Evolutionary conservation across 768 basidiomycete genomes (phyloP).

Genomic region (Boletus pseudopeckii): DNA sequence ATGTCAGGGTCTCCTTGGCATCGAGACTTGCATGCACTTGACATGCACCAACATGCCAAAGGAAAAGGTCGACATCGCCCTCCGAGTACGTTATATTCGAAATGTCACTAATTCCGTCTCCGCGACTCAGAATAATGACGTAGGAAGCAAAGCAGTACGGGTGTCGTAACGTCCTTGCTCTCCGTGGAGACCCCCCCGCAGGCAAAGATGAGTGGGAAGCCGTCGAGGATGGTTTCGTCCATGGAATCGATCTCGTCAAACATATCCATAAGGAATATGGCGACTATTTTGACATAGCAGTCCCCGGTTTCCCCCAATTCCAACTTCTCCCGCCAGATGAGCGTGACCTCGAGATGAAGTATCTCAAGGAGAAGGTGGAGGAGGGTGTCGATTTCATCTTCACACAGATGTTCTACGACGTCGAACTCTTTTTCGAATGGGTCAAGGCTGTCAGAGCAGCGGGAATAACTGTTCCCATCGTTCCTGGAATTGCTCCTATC

Average conservation of each 20-base stretch:
- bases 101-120: neutral
- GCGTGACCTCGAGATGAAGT: constrained; percentile 73
- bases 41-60: constrained; percentile 99
- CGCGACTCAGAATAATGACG: constrained; percentile 1
- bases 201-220: constrained; percentile 92
- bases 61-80: constrained; percentile 89
- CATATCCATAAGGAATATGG: constrained; percentile 81
- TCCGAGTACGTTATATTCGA: constrained; percentile 57
- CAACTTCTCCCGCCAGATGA: constrained; percentile 71
- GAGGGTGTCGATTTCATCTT: constrained; percentile 92
- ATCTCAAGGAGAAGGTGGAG: constrained; percentile 88
- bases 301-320: constrained; percentile 89
- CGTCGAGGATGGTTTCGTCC: constrained; percentile 84
- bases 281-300: constrained; percentile 94
- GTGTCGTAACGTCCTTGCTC: constrained; percentile 89
- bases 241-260: constrained; percentile 88
- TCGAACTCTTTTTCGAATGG: constrained; percentile 89
- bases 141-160: constrained; percentile 89
- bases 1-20: constrained; percentile 87
- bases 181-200: constrained; percentile 87
- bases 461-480: constrained; percentile 85
- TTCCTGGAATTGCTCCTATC: constrained; percentile 92
- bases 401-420: constrained; percentile 98
- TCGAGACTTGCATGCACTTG: constrained; percentile 98
- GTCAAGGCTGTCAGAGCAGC: constrained; percentile 77